Conservation (phyloP, 306 rosid species). For the Prosopis cineraria region DNA sequence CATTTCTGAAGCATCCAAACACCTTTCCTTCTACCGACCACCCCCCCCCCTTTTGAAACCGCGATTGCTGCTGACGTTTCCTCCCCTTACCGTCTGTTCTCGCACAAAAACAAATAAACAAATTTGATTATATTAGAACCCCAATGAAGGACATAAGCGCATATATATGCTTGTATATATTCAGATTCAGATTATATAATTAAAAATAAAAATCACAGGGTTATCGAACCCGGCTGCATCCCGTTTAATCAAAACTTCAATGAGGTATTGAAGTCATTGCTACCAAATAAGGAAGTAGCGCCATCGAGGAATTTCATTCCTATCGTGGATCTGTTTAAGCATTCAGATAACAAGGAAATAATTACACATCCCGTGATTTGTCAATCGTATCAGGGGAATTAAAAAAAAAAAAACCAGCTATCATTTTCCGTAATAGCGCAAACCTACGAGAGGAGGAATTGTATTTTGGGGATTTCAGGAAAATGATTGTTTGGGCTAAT, state of each 20-base stretch:
- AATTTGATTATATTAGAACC: constrained; percentile 30
- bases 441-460: constrained; percentile 50
- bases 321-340: constrained; percentile 50
- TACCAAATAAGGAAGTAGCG: constrained; percentile 18
- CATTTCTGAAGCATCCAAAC: constrained; percentile 91
- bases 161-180: neutral
- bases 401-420: too few species aligned
- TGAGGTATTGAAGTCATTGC: constrained; percentile 13
- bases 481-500: constrained; percentile 25
- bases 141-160: constrained; percentile 27
- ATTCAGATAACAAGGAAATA: constrained; percentile 15
- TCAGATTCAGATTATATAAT: neutral
- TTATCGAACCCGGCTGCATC: neutral
- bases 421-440: too few species aligned
- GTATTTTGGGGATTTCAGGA: constrained; percentile 12
- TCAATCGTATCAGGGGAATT: constrained; percentile 27
- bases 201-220: neutral
- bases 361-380: constrained; percentile 28
- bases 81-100: constrained; percentile 87
- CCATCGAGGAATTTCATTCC: constrained; percentile 12
- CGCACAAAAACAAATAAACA: constrained; percentile 32
- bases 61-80: constrained; percentile 55
- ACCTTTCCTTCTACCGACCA: constrained; percentile 51
- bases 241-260: constrained; percentile 6
- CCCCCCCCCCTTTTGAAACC: constrained; percentile 42